A percentile compares a stretch with the other conserved stretches of the same genome.
These are phyloP conservation scores for Penicillium rolfsii DNA, from an alignment of 2,329 filamentous ascomycete genomes.

Conservation along the genomic window DNA sequence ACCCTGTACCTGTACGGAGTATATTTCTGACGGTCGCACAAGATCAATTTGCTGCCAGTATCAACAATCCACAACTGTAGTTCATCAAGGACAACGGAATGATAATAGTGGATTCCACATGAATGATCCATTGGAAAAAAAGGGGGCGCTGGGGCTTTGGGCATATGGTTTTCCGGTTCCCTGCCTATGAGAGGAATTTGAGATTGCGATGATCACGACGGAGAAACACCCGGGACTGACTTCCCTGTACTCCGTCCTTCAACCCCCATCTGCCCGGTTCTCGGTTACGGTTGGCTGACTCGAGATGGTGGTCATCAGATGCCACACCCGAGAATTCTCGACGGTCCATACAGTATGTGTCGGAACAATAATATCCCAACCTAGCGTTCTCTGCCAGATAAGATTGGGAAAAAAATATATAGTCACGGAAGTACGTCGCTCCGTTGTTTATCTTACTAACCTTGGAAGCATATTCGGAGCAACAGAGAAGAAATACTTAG, in stretches of 20 bases:
- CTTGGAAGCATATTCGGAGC: not conserved
- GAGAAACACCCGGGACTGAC: not conserved
- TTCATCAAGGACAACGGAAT: not conserved
- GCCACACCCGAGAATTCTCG: not conserved
- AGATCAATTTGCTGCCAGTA: not conserved
- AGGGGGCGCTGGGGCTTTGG: conserved; percentile 10
- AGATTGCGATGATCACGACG: conserved; percentile 20
- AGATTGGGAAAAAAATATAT: too few species aligned
- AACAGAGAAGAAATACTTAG: too few species aligned
- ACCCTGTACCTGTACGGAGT: not conserved
- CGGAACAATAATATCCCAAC: too few species aligned
- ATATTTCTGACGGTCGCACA: not conserved
- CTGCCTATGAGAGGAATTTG: conserved; percentile 19
- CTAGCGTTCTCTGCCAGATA: too few species aligned
- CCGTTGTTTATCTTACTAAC: too few species aligned
- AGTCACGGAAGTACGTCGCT: too few species aligned
- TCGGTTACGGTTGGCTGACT: conserved; percentile 13
- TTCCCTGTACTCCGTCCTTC: conserved; percentile 8
- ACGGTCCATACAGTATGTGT: too few species aligned
- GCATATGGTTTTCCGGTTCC: not conserved
- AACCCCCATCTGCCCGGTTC: conserved; percentile 10
- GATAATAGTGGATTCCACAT: conserved; percentile 7
- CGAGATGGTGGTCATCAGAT: conserved; percentile 8
- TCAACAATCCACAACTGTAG: not conserved
- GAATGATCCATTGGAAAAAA: conserved; percentile 1